Evolutionary conservation across 2,329 filamentous ascomycete genomes (phyloP), one percentile per base, ranked within the genome.

Genomic region (Calonectria hawksworthii): DNA sequence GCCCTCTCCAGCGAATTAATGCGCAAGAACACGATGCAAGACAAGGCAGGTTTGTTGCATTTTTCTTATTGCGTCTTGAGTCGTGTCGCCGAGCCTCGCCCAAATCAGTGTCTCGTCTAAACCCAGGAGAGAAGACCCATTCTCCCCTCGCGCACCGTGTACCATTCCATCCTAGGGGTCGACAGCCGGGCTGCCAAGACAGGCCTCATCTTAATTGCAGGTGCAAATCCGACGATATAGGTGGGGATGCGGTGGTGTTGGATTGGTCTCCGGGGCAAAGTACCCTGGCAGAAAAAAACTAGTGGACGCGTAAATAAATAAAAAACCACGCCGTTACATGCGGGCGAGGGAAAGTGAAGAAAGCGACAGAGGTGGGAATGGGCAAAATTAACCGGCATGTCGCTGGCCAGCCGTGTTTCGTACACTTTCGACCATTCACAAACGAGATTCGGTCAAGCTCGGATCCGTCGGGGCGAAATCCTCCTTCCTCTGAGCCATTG

Each of bases 121-220:
- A 66, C 52, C 70, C 59, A 56, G 38, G 44, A 28, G 23, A 36
- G 36, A 47, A 36, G 54, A 38, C 41, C 68, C 68, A 51, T 61
- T 70, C 30, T 70, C 68, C 47, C 34, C 34, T 50, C 41, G 14
- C 28, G 36, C 26, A 38, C 41, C 61, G 50, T 67, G 61, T 77
- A 85, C 79, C 80, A 82, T 78, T 77, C 73, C 76, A 78, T 79
- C 75, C 78, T 73, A 75, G 79, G 80, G 75, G 38, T 66, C 1
- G 61, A 74, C 44, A 38, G 81, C 74, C 64, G 64, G 74, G 67
- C 59, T 73, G 77, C 75, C 72, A 79, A 80, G 77, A 76, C 70
- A 76, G 68, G 79, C 78, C 80, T 81, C 80, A 81, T 81, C 75
- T 81, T 81, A 80, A 80, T 79, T 79, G 77, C 74, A 74, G 74